Evolutionary conservation across 1,139 yeast genomes (phyloP).

Genomic region (Zygosaccharomyces sapae): DNA sequence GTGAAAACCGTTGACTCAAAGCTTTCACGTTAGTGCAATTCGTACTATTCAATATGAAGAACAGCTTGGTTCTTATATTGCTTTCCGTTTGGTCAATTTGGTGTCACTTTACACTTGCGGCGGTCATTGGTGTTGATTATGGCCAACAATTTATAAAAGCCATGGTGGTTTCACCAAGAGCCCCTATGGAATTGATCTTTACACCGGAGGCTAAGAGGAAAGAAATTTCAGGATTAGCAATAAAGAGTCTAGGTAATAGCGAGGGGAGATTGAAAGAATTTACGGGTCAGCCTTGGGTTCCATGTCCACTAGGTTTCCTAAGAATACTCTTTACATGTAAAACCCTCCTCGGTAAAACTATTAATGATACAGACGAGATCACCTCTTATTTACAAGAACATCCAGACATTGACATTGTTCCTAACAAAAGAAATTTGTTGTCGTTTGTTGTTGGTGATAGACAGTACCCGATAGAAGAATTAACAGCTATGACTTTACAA

Average conservation of each 20-base stretch:
- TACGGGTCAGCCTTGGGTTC: conserved; percentile 77
- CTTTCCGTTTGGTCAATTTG: conserved; percentile 4
- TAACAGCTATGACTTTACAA: conserved; percentile 75
- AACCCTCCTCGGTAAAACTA: conserved; percentile 66
- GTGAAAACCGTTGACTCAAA: neutral
- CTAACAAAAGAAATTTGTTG: conserved; percentile 50
- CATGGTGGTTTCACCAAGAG: conserved; percentile 84
- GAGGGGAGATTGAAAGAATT: conserved; percentile 57
- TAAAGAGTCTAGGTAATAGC: conserved; percentile 44
- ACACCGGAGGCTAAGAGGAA: conserved; percentile 91
- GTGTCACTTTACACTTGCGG: conserved; percentile 39
- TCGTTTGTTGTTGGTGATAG: conserved; percentile 51
- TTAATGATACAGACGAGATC: conserved; percentile 47
- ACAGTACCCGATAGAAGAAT: conserved; percentile 66
- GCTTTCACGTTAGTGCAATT: conserved; percentile 5
- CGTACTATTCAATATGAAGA: conserved; percentile 7
- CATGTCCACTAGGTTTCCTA: conserved; percentile 70
- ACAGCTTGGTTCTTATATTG: neutral
- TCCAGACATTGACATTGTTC: conserved; percentile 56
- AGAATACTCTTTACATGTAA: conserved; percentile 63
- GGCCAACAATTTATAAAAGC: conserved; percentile 90
- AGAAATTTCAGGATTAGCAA: conserved; percentile 73
- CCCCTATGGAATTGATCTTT: conserved; percentile 79
- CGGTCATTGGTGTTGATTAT: conserved; percentile 81
- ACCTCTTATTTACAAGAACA: conserved; percentile 48